phyloP scores from a whole-genome alignment of 2,329 filamentous ascomycete species.

The Exophiala calicioides region DNA sequence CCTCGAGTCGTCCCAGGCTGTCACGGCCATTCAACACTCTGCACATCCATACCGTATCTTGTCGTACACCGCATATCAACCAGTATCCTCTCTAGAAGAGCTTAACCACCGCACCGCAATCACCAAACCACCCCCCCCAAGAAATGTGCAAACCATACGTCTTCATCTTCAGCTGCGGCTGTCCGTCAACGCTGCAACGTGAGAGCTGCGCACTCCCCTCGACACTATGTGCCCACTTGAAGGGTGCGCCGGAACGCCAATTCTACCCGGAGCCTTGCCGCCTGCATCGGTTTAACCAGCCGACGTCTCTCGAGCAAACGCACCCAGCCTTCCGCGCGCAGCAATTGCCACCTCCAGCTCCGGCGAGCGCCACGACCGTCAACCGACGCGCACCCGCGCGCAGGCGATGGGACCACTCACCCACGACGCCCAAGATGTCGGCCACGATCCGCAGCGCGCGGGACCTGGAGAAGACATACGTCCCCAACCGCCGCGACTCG shows the following conservation, averaged over 20 bases:
- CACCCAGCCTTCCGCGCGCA: not conserved
- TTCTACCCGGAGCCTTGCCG: not conserved
- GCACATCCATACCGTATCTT: too few species aligned
- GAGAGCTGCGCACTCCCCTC: too few species aligned
- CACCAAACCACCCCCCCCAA: not conserved
- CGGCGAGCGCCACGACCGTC: not conserved
- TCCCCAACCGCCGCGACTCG: not conserved
- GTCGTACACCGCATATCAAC: too few species aligned
- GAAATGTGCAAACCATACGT: not conserved
- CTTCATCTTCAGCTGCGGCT: too few species aligned
- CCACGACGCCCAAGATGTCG: constrained; percentile 11
- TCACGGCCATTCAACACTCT: too few species aligned
- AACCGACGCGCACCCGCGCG: not conserved
- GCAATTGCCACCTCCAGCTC: not conserved
- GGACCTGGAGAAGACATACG: constrained; percentile 14
- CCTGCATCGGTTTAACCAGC: not conserved
- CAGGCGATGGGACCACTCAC: not conserved
- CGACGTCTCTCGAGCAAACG: not conserved
- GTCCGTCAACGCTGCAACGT: not conserved
- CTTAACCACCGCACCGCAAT: not conserved
- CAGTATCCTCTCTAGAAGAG: not conserved
- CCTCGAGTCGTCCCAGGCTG: too few species aligned
- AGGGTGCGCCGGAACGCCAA: too few species aligned
- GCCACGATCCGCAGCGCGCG: constrained; percentile 10
- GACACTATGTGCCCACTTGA: too few species aligned